A percentile compares a stretch with the other conserved stretches of the same genome.
Conservation (phyloP, 2,329 filamentous ascomycete genomes). For the Zymoseptoria brevis region DNA sequence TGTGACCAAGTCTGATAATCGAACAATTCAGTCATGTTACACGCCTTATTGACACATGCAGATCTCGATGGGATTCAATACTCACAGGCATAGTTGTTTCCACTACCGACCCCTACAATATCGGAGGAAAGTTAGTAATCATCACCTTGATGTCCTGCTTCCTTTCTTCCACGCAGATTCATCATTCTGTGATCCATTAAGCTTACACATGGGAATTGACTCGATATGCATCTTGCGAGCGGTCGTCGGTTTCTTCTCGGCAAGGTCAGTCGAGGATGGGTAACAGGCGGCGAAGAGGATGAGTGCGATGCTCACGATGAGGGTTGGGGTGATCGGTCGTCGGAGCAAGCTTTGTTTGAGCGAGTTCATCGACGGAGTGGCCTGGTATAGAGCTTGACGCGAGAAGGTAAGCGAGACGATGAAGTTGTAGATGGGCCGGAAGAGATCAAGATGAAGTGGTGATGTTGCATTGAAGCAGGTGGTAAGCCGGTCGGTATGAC, state of each 20-base stretch:
- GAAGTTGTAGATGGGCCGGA: not conserved
- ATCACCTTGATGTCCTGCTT: conserved; percentile 23
- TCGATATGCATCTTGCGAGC: conserved; percentile 65
- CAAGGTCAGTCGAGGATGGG: conserved; percentile 14
- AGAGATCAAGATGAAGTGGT: not conserved
- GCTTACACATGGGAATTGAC: conserved; percentile 80
- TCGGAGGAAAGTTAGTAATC: conserved; percentile 6
- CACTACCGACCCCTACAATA: conserved; percentile 61
- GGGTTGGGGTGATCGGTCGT: not conserved
- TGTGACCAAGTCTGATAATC: conserved; percentile 31
- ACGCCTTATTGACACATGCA: not conserved
- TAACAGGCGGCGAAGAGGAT: not conserved
- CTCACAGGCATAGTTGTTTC: conserved; percentile 69
- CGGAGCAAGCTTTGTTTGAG: not conserved
- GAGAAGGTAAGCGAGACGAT: not conserved
- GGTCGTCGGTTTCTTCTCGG: conserved; percentile 12
- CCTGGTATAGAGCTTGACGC: not conserved
- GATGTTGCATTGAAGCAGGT: not conserved
- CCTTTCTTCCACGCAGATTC: not conserved
- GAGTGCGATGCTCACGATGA: not conserved
- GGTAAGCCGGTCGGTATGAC: not conserved
- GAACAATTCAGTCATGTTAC: not conserved
- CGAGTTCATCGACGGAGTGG: not conserved
- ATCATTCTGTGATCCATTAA: not conserved
- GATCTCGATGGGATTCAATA: not conserved